These are phyloP conservation scores for Cercophora scortea DNA, from an alignment of 495 filamentous ascomycete species.

Conservation along the genomic window DNA sequence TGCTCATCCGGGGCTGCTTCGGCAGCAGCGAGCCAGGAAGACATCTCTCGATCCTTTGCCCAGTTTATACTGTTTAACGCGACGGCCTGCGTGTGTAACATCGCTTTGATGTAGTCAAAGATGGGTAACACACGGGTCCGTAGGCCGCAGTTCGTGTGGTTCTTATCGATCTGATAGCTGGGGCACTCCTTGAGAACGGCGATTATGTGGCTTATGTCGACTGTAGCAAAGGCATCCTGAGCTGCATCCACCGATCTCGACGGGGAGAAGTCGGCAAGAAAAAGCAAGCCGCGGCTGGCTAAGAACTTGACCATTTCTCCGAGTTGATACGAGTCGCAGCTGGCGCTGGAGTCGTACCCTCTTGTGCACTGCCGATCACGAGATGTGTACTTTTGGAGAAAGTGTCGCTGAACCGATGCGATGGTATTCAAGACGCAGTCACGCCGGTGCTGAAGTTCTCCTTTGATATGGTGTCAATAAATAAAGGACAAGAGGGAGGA, in stretches of 20 bases:
- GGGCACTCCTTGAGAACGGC: slow-evolving; percentile 44
- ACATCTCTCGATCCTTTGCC: slow-evolving; percentile 27
- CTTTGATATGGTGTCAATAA: no score
- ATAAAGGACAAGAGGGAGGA: no score
- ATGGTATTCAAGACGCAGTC: slow-evolving; percentile 66
- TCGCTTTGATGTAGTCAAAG: slow-evolving; percentile 55
- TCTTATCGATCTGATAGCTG: slow-evolving; percentile 68
- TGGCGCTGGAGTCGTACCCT: slow-evolving; percentile 63
- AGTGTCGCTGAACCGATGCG: slow-evolving; percentile 66
- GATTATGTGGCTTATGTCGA: slow-evolving; percentile 28
- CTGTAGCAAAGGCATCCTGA: slow-evolving; percentile 17
- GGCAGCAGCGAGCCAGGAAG: slow-evolving; percentile 20
- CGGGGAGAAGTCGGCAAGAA: slow-evolving; percentile 37
- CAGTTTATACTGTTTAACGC: slow-evolving; percentile 39
- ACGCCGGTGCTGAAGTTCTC: slow-evolving; percentile 62
- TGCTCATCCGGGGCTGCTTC: neutral
- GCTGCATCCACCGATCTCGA: slow-evolving; percentile 15
- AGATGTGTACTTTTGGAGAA: slow-evolving; percentile 60
- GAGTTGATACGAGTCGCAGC: slow-evolving; percentile 81
- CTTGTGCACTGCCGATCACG: slow-evolving; percentile 61
- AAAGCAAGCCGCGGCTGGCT: slow-evolving; percentile 42
- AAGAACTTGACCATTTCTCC: slow-evolving; percentile 84
- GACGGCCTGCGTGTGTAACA: slow-evolving; percentile 34
- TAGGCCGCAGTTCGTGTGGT: slow-evolving; percentile 73
- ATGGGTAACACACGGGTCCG: slow-evolving; percentile 58